Base-by-base conservation (phyloP, 2,329 filamentous ascomycete genomes). In the Botrytis elliptica region DNA sequence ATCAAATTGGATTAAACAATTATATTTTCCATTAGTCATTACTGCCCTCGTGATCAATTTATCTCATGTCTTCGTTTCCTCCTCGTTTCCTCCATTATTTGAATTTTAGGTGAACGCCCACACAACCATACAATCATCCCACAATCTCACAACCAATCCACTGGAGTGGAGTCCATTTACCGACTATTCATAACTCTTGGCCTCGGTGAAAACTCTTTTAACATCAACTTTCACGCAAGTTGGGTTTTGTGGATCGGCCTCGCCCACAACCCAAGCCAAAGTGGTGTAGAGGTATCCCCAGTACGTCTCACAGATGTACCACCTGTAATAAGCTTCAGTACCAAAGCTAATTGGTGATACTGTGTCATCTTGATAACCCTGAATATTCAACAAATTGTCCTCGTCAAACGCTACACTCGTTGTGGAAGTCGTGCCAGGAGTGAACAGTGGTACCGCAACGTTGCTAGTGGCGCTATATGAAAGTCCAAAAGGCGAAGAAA, bases 221-320 rank as follows among this genome's bases (percentile, higher is more conserved):
- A 86, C 84, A 67, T 81, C 78, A 16, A 85, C 84, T 71, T 82
- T 82, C 29, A 81, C 77, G 78, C 85, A 86, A 59, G 79, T 84
- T 16, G 85, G 84, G 76, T 86, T 86, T 78, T 86, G 80, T 9
- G 85, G 84, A 74, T 79, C 75, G 9, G 59, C 75, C 63, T 76
- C 65, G 0, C 85, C 85, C 69, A 85, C 64, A 4, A 81, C 81
- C 84, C 84, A 86, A 46, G 80, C 81, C 64, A 86, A 73, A 25
- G 83, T 84, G n/a, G 76, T 75, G 76, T 86, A 86, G 38, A 72
- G 71, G 75, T 86, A 86, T 25, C 79, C 82, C 2, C 68, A 83
- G 3, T 64, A 63, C 1, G 84, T 86, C 59, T 80, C 76, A 77
- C 85, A 87, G 7, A 83, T 79, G 75, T 83, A 84, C 85, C 85